Percentiles rank a stretch among this genome's conserved stretches.
These are phyloP conservation scores for Talaromyces wortmannii DNA, from an alignment of 495 filamentous ascomycete genomes.

Conservation along the genomic window DNA sequence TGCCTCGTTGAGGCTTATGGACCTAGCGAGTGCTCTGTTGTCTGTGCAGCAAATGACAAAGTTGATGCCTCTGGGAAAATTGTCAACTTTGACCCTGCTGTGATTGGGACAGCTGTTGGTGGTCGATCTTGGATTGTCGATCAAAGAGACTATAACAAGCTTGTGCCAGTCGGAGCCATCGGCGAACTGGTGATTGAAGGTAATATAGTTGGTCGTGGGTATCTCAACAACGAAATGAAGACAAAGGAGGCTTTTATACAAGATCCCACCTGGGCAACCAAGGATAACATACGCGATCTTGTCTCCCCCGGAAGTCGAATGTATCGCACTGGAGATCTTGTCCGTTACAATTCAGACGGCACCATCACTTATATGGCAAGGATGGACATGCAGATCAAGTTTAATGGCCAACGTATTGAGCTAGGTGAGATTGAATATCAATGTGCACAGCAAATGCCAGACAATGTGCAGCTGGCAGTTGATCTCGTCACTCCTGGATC, in stretches of 20 bases:
- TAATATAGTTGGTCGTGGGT: conserved; percentile 51
- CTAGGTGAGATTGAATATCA: conserved; percentile 60
- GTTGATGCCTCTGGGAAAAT: conserved; percentile 34
- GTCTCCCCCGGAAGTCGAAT: conserved; percentile 23
- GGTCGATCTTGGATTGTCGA: conserved; percentile 54
- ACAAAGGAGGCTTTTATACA: conserved; percentile 48
- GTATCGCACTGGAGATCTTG: conserved; percentile 47
- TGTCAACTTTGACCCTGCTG: conserved; percentile 26
- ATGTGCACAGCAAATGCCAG: conserved; percentile 21
- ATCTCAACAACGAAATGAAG: conserved; percentile 50
- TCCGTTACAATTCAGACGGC: conserved; percentile 47
- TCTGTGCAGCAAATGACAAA: conserved; percentile 33
- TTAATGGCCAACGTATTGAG: conserved; percentile 60
- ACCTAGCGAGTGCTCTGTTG: conserved; percentile 45
- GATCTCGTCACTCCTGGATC: conserved; percentile 33
- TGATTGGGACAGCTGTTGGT: conserved; percentile 30
- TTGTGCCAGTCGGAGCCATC: conserved; percentile 52
- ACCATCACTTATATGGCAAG: conserved; percentile 47
- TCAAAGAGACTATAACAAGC: conserved; percentile 44
- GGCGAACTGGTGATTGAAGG: conserved; percentile 66
- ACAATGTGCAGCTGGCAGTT: conserved; percentile 29
- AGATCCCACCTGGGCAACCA: conserved; percentile 41
- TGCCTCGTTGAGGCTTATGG: conserved; percentile 49
- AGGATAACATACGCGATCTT: conserved; percentile 12
- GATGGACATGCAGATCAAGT: conserved; percentile 59